Evolutionary conservation across 345 rosid genomes (phyloP).

Genomic region (Gossypium sturtianum): DNA sequence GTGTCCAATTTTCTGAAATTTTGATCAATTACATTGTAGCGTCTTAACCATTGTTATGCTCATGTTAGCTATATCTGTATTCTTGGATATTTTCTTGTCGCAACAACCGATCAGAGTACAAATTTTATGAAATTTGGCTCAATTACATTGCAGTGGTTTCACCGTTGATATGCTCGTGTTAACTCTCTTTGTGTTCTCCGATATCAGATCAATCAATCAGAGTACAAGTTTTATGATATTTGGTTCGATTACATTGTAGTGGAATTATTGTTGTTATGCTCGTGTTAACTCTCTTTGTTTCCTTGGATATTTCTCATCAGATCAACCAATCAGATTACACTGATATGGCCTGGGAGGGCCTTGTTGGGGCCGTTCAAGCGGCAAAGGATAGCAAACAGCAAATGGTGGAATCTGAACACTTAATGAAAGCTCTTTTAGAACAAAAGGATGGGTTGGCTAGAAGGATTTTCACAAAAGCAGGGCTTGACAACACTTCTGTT

Average conservation of each 20-base stretch:
- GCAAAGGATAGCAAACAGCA: constrained; percentile 61
- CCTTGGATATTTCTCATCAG: constrained; percentile 22
- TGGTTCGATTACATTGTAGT: background rate
- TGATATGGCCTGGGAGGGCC: constrained; percentile 92
- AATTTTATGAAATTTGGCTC: too few relatives aligned
- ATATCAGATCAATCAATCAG: too few relatives aligned
- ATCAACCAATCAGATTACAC: constrained; percentile 57
- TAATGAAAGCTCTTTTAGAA: constrained; percentile 92
- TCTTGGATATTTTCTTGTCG: too few relatives aligned
- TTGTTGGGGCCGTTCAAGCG: constrained; percentile 61
- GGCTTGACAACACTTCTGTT: constrained; percentile 60
- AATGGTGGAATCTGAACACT: constrained; percentile 76
- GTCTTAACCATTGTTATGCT: too few relatives aligned
- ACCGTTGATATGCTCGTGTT: too few relatives aligned
- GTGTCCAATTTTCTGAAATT: too few relatives aligned
- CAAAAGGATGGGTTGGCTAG: constrained; percentile 84
- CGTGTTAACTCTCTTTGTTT: background rate
- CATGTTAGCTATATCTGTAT: too few relatives aligned
- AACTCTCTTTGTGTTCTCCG: too few relatives aligned
- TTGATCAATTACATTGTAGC: too few relatives aligned
- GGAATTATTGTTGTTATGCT: background rate
- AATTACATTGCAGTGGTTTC: too few relatives aligned
- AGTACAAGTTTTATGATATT: background rate
- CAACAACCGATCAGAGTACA: too few relatives aligned
- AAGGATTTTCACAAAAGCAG: constrained; percentile 71